Evolutionary conservation across 345 rosid species (phyloP), one percentile per base, ranked within the genome.

Genomic region (Eucalyptus pumila): DNA sequence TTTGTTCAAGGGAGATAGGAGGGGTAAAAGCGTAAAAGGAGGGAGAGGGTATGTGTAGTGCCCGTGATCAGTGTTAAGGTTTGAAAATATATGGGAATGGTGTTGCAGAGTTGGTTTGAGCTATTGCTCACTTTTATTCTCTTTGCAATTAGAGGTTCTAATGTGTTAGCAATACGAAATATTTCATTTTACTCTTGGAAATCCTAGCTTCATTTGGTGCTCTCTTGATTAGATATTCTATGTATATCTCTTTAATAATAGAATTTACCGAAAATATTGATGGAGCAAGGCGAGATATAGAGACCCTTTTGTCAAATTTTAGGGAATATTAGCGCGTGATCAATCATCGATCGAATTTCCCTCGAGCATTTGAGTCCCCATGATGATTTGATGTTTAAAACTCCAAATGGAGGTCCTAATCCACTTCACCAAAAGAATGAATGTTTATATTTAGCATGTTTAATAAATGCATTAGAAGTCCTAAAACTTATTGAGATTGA

Each of bases 261-360:
- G 4, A 8, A 62, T 62, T 15, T n/a, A 14, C 5, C 0, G 9
- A 65, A 65, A 65, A 26, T 24, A 26, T 24, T 2, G 12, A 58
- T 6, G 4, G 72, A 9, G 44, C 80, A 17, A 17, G 0, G 44
- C 26, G 44, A 34, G 26, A 5, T 34, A 34, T 17, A 37, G 13
- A 69, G 44, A 69, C 40, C 80, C 80, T 34, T 69, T 9, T 34
- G 80, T 69, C 24, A 11, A 9, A 69, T 16, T 69, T 69, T 2
- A 0, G 4, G 1, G 4, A 34, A 5, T 17, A 21, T 23, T 14
- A 40, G 49, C 5, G 3, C 12, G 1, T 69, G 83, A 5, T 76
- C 19, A 51, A 87, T 42, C 42, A 30, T 42, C 9, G 37, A 24
- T 15, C 14, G 7, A 16, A 52, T 56, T 87, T 44, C 6, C 40